Evolutionary conservation across 345 rosid genomes (phyloP).

Genomic region (Syzygium jambos): DNA sequence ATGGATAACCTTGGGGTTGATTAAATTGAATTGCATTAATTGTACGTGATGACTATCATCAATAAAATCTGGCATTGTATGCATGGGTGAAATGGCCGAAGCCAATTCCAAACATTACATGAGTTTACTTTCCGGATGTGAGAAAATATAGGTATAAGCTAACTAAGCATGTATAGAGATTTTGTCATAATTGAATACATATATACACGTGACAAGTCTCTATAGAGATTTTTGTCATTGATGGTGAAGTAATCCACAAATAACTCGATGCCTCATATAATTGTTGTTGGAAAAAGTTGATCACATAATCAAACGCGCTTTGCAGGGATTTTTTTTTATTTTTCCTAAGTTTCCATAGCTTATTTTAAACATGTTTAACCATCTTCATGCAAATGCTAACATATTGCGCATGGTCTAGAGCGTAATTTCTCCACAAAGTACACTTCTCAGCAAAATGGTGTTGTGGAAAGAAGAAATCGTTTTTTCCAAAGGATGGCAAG

Average conservation of each 20-base stretch:
- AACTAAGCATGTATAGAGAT: too few species aligned
- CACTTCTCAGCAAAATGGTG: too few species aligned
- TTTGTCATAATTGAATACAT: too few species aligned
- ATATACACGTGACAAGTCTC: neutral
- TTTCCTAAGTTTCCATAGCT: neutral
- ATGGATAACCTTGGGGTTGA: neutral
- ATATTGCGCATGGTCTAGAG: too few species aligned
- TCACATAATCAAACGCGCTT: neutral
- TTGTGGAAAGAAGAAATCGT: too few species aligned
- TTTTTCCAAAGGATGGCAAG: too few species aligned
- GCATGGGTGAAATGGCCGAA: neutral
- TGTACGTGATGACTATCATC: neutral
- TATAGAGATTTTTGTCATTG: accelerated
- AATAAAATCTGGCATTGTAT: neutral
- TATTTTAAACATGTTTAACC: neutral
- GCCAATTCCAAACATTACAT: neutral
- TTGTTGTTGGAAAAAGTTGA: neutral
- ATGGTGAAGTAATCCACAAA: neutral
- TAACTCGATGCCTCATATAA: neutral
- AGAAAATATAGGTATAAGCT: neutral
- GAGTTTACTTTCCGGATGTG: neutral
- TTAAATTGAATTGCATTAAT: neutral
- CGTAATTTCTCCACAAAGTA: too few species aligned
- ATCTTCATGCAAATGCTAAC: neutral
- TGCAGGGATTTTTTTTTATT: neutral